Base-by-base conservation (phyloP, 345 rosid genomes). In the Psidium guajava region DNA sequence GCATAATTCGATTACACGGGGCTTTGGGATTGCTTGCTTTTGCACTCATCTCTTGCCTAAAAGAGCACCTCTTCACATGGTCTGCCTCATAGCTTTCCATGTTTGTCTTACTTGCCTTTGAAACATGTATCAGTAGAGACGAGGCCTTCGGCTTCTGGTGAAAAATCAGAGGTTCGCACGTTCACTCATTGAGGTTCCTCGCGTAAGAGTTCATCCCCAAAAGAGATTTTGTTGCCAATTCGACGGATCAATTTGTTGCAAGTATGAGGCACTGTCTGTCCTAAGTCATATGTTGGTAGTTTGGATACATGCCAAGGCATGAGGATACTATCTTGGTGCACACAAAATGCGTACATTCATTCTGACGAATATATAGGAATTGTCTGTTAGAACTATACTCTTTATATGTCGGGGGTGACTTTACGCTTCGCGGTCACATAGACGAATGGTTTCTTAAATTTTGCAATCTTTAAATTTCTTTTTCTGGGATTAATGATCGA, bases 61-160 rank as follows among this genome's bases (percentile, higher is more conserved):
- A 36, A 36, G 24, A 69, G 80, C 47, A 20, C 47, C 80, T 18
- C 54, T 3, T 36, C 80, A 69, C 47, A 42, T 69, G 80, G 80
- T 40, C 25, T 69, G 80, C 36, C 47, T 36, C 18, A 8, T 69
- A 18, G 80, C 24, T 69, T 69, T 8, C 47, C 80, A 18, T 69
- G 47, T 8, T 8, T 69, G 47, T 69, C 82, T 84, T 81, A n/a
- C 87, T 85, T 85, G 87, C 87, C 84, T 85, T 81, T 21, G 56
- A 85, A 85, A 44, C 84, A 25, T 81, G 83, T 27, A 20, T 81
- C 80, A 22, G 20, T 54, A 40, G 54, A 52, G 54, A 36, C 11
- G 44, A 82, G 44, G 58, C 59, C 77, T 57, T 51, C 21, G 57
- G 54, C 86, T 75, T 85, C 80, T 20, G 80, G 80, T 18, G 47